Evolutionary conservation across 1,284 basidiomycete genomes (phyloP), one percentile per base, ranked within the genome.

Genomic region (Rugiboletus extremiorientalis): DNA sequence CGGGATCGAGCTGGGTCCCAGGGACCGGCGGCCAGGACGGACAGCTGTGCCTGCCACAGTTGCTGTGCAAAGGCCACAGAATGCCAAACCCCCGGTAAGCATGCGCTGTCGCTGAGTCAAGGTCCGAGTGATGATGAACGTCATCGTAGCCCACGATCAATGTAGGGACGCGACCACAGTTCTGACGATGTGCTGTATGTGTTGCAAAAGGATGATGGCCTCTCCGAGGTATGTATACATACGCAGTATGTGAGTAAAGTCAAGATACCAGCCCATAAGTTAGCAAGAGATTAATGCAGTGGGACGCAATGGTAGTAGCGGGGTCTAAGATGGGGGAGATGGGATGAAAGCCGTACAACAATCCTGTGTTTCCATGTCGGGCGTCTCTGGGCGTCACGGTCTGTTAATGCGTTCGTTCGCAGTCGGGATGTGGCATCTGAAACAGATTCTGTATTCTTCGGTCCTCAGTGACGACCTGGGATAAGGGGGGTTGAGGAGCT

Each of bases 381-480:
- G 45, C 52, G 34, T 48, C 33, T 50, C 40, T 25, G 46, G 30
- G 51, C 50, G 18, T 44, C 18, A 55, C 38, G 28, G 11, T 36
- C 33, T 41, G 18, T 55, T 50, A 72, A 55, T 57, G 69, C 25
- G 48, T 41, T 52, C 55, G 59, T 60, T 60, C 61, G 37, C 69
- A 74, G 28, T 74, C 69, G 37, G 69, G 60, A 50, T 70, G 64
- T 23, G 58, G 46, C 50, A 63, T 72, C 43, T 73, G 69, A 54
- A 73, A 70, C 33, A 70, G 6, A n/a, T 70, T 70, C 10, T 70
- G 69, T 60, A 70, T 72, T 36, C 60, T 68, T 36, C 72, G 64
- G 56, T 70, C 54, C n/a, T 70, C 69, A 25, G 72, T 72, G 1
- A 70, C 65, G 16, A 70, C 60, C 69, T 70, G 47, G 7, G n/a